phyloP scores from a whole-genome alignment of 345 rosid genomes.

The Populus alba region DNA sequence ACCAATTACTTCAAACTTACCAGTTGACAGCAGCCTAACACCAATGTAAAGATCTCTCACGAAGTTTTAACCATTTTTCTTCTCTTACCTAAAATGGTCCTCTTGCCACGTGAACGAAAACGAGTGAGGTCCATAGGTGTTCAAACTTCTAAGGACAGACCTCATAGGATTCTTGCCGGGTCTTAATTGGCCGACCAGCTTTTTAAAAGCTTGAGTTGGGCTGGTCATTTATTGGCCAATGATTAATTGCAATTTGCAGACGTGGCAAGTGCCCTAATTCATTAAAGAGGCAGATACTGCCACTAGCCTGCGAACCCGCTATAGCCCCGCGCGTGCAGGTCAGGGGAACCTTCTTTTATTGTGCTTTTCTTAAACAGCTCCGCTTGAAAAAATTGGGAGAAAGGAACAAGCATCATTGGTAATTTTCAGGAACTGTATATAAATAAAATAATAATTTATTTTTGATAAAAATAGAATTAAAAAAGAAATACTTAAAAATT shows the following conservation, averaged over 20 bases:
- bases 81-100: background rate
- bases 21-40: no score
- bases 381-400: background rate
- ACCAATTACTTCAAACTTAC: no score
- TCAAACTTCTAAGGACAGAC: background rate
- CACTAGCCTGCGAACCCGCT: background rate
- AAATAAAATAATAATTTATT: no score
- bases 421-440: background rate
- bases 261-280: background rate
- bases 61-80: no score
- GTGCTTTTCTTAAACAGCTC: background rate
- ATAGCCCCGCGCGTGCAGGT: background rate
- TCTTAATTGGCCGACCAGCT: conserved; percentile 20
- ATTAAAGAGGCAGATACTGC: background rate
- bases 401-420: background rate
- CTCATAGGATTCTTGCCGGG: background rate
- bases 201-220: background rate
- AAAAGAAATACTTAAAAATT: no score
- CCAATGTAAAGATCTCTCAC: background rate
- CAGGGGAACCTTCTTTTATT: background rate
- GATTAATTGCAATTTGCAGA: background rate
- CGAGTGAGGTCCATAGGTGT: background rate
- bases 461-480: no score
- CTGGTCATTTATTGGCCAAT: background rate
- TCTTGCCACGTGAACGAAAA: background rate